Conservation (phyloP, 371 early-diverging fungal genomes). For the Mortierella sp. region DNA sequence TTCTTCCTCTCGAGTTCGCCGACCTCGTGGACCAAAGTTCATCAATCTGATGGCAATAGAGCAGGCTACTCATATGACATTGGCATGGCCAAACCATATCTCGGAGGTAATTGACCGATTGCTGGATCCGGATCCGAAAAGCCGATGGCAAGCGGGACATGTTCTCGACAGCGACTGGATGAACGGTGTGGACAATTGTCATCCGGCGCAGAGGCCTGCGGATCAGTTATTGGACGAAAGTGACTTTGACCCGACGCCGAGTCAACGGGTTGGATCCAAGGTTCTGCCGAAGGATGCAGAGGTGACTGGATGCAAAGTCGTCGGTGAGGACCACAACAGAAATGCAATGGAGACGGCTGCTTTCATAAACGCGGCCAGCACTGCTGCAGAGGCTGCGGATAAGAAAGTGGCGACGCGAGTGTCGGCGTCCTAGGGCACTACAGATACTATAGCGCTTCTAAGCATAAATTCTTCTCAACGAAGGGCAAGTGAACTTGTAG, state of each 20-base stretch:
- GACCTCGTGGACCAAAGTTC: background rate
- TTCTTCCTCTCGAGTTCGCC: background rate
- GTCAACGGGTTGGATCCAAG: constrained; percentile 28
- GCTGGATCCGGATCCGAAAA: constrained; percentile 62
- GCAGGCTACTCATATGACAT: constrained; percentile 22
- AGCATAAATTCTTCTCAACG: too few relatives aligned
- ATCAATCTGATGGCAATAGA: constrained; percentile 29
- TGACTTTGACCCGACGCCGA: constrained; percentile 15
- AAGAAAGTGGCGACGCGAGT: too few relatives aligned
- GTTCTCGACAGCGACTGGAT: constrained; percentile 63
- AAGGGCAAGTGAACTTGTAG: too few relatives aligned
- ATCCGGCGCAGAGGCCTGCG: constrained; percentile 54
- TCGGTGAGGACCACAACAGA: constrained; percentile 19
- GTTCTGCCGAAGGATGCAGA: constrained; percentile 9
- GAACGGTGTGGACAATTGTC: constrained; percentile 57
- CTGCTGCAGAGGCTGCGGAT: too few relatives aligned
- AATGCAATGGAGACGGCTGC: too few relatives aligned
- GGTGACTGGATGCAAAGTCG: constrained; percentile 25
- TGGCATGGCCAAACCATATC: constrained; percentile 28
- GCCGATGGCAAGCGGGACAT: constrained; percentile 59
- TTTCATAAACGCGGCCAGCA: too few relatives aligned
- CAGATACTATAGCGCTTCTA: too few relatives aligned
- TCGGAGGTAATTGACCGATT: constrained; percentile 39
- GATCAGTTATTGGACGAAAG: constrained; percentile 32
- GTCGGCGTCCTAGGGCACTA: too few relatives aligned